Conservation (phyloP, 176 grass and related monocot species). For the Oryza longistaminata region DNA sequence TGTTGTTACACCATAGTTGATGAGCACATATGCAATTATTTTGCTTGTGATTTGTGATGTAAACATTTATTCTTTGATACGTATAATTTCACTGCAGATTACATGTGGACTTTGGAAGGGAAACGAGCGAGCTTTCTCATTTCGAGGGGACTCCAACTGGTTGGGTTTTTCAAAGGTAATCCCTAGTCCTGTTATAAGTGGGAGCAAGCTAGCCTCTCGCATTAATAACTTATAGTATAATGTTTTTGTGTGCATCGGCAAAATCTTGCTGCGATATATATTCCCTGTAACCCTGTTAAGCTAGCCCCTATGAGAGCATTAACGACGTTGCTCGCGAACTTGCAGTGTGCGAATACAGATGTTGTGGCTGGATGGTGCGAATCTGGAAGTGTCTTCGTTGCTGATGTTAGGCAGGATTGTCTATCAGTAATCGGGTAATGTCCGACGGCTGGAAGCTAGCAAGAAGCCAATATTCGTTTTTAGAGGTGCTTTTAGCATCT, state of each 20-base stretch:
- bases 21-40: neutral
- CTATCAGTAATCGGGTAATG: neutral
- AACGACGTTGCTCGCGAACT: neutral
- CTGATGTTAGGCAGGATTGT: slow-evolving; percentile 55
- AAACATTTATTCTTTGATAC: neutral
- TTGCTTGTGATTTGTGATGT: neutral
- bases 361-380: slow-evolving; percentile 82
- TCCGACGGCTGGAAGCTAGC: neutral
- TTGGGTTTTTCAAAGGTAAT: slow-evolving; percentile 85
- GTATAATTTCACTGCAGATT: slow-evolving; percentile 51
- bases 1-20: neutral
- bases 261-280: neutral
- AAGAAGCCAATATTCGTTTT: neutral
- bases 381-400: slow-evolving; percentile 77
- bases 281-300: neutral
- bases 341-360: slow-evolving; percentile 66
- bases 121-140: slow-evolving; percentile 66
- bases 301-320: too few species aligned
- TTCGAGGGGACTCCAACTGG: slow-evolving; percentile 91
- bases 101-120: slow-evolving; percentile 79
- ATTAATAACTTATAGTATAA: neutral
- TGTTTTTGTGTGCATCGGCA: neutral
- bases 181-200: neutral
- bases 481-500: neutral
- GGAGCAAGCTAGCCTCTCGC: neutral